Base-by-base conservation (phyloP, 2,329 filamentous ascomycete species). In the Teratosphaeria zuluensis region DNA sequence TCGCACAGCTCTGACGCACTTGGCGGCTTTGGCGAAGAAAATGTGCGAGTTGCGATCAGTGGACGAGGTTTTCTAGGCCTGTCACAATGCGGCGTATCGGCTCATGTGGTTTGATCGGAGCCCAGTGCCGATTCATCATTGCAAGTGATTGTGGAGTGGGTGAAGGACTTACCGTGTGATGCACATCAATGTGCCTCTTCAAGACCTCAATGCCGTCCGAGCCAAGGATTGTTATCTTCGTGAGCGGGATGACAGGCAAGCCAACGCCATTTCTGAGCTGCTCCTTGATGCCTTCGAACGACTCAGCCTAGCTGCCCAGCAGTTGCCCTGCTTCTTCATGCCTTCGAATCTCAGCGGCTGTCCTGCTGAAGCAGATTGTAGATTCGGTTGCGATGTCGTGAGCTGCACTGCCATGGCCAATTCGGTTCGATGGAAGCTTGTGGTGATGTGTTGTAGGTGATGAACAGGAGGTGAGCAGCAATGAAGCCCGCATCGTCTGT, bases 61-160 rank as follows among this genome's bases (percentile, higher is more conserved):
- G 72, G 72, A 72, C 72, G 69, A 74, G 72, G 72, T 74, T 74
- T 74, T 74, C 72, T 74, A 74, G 72, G 72, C 72, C 72, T 74
- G 72, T 73, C 72, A 62, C 72, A 73, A 64, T 72, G 59, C 68
- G 70, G 71, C 65, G 59, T 72, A 66, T 72, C 67, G 63, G 63
- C 67, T 68, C 68, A 69, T 67, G 61, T 59, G 59, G 54, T 58
- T 59, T 61, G 58, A 60, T 72, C 71, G 70, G 71, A 72, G 71
- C 71, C 71, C 71, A 73, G 71, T 73, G 71, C 71, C 70, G 64
- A 58, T 67, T 72, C 70, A 72, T 73, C 70, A 72, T 42, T 35
- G 30, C 53, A 55, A 35, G 3, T 42, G 53, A 12, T 30, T 16
- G 11, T 28, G 35, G n/a, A 42, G 32, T 24, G 12, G 21, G 12